Conservation (phyloP, 371 early-diverging fungal species). For the Umbelopsis sp. region DNA sequence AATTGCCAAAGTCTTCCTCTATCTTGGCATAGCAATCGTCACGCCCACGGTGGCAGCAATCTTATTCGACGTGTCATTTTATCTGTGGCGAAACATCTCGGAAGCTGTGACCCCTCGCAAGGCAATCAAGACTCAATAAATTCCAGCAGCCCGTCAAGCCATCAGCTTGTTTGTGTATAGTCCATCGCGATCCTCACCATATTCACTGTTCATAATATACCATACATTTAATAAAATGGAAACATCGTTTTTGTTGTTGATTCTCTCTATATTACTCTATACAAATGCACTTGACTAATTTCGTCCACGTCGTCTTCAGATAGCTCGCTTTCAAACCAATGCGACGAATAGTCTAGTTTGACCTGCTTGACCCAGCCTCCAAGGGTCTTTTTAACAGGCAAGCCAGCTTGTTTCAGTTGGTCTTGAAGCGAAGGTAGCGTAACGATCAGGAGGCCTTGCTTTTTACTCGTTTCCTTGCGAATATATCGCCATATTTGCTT, state of each 20-base stretch:
- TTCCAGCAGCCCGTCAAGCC: neutral
- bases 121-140: slow-evolving; percentile 15
- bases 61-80: slow-evolving; percentile 13
- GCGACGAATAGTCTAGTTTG: slow-evolving; percentile 46
- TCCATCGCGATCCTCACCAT: neutral
- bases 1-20: slow-evolving; percentile 12
- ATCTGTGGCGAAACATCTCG: slow-evolving; percentile 18
- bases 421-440: slow-evolving; percentile 65
- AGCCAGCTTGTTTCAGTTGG: slow-evolving; percentile 59
- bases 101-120: slow-evolving; percentile 10
- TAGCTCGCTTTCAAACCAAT: slow-evolving; percentile 45
- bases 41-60: slow-evolving; percentile 1
- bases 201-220: slow-evolving; percentile 3
- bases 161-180: neutral
- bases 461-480: slow-evolving; percentile 49
- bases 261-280: slow-evolving; percentile 42
- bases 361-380: slow-evolving; percentile 54
- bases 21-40: slow-evolving; percentile 13
- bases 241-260: neutral
- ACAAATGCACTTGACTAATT: slow-evolving; percentile 64
- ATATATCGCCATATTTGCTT: slow-evolving; percentile 66
- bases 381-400: slow-evolving; percentile 45
- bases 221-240: slow-evolving; percentile 1
- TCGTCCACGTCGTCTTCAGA: slow-evolving; percentile 60
- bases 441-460: slow-evolving; percentile 53